These are phyloP conservation scores for Isatis lusitanica DNA, from an alignment of 441 rosid species.

Conservation along the genomic window DNA sequence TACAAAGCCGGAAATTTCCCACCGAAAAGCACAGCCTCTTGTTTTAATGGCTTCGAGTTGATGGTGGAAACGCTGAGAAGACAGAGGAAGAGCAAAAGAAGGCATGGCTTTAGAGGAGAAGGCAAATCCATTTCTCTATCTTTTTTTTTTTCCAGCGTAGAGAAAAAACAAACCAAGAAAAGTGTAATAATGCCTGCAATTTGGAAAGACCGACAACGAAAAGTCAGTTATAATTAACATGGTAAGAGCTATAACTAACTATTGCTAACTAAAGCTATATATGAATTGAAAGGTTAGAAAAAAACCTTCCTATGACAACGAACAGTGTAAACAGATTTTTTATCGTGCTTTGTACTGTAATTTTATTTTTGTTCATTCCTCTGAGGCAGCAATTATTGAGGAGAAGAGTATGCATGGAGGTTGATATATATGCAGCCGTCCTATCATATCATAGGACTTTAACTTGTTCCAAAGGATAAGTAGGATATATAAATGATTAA, in stretches of 20 bases:
- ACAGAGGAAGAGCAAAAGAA: slow-evolving; percentile 1
- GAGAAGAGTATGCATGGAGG: not conserved
- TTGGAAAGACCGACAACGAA: not conserved
- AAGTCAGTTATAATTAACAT: not conserved
- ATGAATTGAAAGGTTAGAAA: too few species aligned
- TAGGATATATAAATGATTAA: not conserved
- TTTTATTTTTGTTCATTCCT: not conserved
- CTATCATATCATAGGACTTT: not conserved
- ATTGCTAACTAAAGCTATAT: too few species aligned
- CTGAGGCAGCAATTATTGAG: not conserved
- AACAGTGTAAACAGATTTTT: not conserved
- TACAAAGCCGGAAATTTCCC: slow-evolving; percentile 45
- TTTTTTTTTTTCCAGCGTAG: not conserved
- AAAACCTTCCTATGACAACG: not conserved
- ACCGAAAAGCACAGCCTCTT: slow-evolving; percentile 22
- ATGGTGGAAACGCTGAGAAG: slow-evolving; percentile 12
- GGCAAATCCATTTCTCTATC: slow-evolving; percentile 5
- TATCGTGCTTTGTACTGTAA: not conserved
- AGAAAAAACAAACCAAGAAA: not conserved
- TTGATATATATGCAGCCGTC: not conserved
- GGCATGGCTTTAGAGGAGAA: not conserved
- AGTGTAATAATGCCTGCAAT: not conserved
- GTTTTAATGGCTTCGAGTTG: not conserved
- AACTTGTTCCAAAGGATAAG: not conserved
- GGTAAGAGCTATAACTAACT: too few species aligned